A percentile compares a stretch with the other conserved stretches of the same genome.
These are phyloP conservation scores for Nakazawaea sp. DNA, from an alignment of 805 yeast genomes.

Conservation along the genomic window DNA sequence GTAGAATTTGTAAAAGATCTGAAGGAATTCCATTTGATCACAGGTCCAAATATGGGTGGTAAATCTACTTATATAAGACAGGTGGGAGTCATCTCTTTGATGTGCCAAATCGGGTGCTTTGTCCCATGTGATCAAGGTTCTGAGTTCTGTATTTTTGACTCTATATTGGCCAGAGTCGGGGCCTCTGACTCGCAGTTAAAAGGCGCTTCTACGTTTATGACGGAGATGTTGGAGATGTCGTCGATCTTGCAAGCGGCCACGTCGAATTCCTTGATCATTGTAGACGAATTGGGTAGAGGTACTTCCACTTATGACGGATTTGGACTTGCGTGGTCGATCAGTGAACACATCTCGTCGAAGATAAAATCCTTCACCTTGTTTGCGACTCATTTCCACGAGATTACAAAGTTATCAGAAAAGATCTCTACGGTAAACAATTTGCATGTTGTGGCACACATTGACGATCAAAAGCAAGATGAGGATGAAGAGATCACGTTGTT, in stretches of 20 bases:
- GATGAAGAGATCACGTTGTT: slow-evolving; percentile 74
- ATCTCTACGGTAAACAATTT: slow-evolving; percentile 64
- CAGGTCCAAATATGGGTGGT: slow-evolving; percentile 98
- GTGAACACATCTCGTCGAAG: slow-evolving; percentile 70
- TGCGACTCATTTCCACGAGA: slow-evolving; percentile 97
- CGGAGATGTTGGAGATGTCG: slow-evolving; percentile 94
- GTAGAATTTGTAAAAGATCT: slow-evolving; percentile 51
- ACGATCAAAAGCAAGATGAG: slow-evolving; percentile 26
- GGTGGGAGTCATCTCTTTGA: slow-evolving; percentile 75
- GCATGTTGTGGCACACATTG: slow-evolving; percentile 91
- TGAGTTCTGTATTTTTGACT: slow-evolving; percentile 79
- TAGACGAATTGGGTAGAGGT: slow-evolving; percentile 96
- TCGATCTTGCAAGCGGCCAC: slow-evolving; percentile 79
- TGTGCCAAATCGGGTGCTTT: slow-evolving; percentile 88
- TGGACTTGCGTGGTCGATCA: slow-evolving; percentile 96
- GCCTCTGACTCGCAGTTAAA: slow-evolving; percentile 97
- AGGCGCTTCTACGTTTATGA: slow-evolving; percentile 94
- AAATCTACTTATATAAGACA: slow-evolving; percentile 91
- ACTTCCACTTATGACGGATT: slow-evolving; percentile 95
- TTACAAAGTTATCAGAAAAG: slow-evolving; percentile 70
- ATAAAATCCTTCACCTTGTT: slow-evolving; percentile 77
- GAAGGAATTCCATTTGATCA: slow-evolving; percentile 73
- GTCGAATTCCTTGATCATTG: slow-evolving; percentile 69
- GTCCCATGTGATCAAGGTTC: slow-evolving; percentile 73
- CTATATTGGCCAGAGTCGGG: slow-evolving; percentile 94